Conservation (phyloP, 164 flowering plant genomes). For the Piper longum region DNA sequence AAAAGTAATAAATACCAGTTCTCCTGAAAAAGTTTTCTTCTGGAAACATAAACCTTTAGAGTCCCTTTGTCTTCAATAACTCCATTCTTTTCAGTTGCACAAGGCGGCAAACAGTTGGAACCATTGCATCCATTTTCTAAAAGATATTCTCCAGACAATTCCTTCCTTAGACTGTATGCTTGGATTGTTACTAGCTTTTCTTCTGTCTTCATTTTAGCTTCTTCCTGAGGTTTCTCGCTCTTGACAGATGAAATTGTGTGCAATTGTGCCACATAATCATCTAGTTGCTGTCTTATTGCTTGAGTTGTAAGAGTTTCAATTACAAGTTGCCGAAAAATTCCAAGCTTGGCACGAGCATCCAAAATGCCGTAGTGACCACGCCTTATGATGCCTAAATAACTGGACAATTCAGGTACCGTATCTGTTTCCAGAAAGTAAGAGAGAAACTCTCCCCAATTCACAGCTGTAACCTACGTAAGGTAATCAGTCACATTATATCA, state of each 20-base stretch:
- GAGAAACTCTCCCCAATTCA: conserved; percentile 72
- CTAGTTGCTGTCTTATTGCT: conserved; percentile 48
- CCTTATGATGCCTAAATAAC: conserved; percentile 43
- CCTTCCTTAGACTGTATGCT: conserved; percentile 20
- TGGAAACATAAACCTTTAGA: neutral
- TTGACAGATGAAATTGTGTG: conserved; percentile 51
- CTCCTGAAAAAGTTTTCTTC: neutral
- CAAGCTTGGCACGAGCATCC: conserved; percentile 45
- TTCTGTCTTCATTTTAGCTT: conserved; percentile 55
- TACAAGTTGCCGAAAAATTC: conserved; percentile 54
- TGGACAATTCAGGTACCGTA: conserved; percentile 32
- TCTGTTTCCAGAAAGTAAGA: conserved; percentile 75
- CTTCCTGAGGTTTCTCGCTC: conserved; percentile 72
- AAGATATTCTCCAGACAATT: conserved; percentile 11
- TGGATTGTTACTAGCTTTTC: conserved; percentile 38
- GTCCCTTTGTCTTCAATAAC: conserved; percentile 10
- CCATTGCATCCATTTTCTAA: conserved; percentile 15
- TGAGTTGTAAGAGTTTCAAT: conserved; percentile 34
- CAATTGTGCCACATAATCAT: conserved; percentile 54
- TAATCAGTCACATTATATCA: neutral
- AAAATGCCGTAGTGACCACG: conserved; percentile 81
- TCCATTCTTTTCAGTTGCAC: conserved; percentile 25
- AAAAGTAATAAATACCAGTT: neutral
- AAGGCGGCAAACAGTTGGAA: conserved; percentile 8
- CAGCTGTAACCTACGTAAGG: conserved; percentile 49